A percentile compares a stretch with the other conserved stretches of the same genome.
Evolutionary conservation across 331 rosid genomes (phyloP).

Genomic region (Malus hybrid): DNA sequence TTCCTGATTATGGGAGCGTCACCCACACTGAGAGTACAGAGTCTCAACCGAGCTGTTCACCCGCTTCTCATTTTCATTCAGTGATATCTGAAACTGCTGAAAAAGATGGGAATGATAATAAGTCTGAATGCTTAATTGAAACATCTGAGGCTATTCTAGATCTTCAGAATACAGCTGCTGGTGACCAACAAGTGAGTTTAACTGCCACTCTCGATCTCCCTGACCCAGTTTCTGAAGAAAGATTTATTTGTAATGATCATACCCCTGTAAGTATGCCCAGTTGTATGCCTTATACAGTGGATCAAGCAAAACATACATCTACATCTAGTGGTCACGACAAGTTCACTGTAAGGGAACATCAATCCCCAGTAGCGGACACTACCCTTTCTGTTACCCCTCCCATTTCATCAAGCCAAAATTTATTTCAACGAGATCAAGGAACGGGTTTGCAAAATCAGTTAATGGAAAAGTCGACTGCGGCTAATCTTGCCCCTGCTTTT

Average conservation of each 20-base stretch:
- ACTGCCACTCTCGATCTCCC: slow-evolving; percentile 26
- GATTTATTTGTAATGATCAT: slow-evolving; percentile 29
- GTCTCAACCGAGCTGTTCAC: slow-evolving; percentile 28
- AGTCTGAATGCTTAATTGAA: slow-evolving; percentile 20
- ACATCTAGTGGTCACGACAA: slow-evolving; percentile 66
- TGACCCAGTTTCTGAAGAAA: slow-evolving; percentile 33
- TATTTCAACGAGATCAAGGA: slow-evolving; percentile 45
- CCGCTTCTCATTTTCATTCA: slow-evolving; percentile 31
- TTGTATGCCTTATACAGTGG: slow-evolving; percentile 21
- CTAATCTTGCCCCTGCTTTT: slow-evolving; percentile 80
- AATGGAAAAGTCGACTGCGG: slow-evolving; percentile 43
- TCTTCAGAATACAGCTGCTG: slow-evolving; percentile 27
- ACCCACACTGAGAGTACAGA: slow-evolving; percentile 29
- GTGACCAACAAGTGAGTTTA: slow-evolving; percentile 18
- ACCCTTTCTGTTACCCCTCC: slow-evolving; percentile 27
- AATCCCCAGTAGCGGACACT: slow-evolving; percentile 47
- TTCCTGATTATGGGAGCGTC: slow-evolving; percentile 28
- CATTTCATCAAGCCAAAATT: slow-evolving; percentile 38
- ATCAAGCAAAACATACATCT: slow-evolving; percentile 23
- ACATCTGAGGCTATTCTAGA: slow-evolving; percentile 21
- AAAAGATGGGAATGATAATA: slow-evolving; percentile 26
- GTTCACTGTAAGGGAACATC: slow-evolving; percentile 65
- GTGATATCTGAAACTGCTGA: slow-evolving; percentile 32
- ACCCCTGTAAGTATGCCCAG: slow-evolving; percentile 23
- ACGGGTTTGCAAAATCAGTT: slow-evolving; percentile 31